Evolutionary conservation across 768 basidiomycete species (phyloP), one percentile per base, ranked within the genome.

Genomic region (Kwoniella botswanensis): DNA sequence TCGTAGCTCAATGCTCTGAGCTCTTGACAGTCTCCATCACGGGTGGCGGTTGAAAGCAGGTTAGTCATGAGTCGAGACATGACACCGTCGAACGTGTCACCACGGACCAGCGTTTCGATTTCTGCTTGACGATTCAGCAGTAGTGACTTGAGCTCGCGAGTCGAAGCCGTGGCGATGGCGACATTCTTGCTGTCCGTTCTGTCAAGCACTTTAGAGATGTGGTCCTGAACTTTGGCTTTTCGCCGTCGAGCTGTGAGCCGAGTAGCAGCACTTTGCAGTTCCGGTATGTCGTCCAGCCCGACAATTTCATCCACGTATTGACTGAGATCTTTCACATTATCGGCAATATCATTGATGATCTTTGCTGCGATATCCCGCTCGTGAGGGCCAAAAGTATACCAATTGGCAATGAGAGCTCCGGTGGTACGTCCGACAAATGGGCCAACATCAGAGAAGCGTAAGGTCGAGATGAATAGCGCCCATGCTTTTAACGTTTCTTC

Each of bases 361-460:
- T 86, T 81, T 58, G 84, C 85, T 0, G 91, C 93, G 2, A 88
- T 81, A 1, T 84, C 82, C 9, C 87, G 88, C 56, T 89, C 88
- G 12, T 81, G 75, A 0, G 84, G 64, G 17, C 88, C 87, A 55
- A 98, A 88, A 1, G 82, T 84, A 2, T 86, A 79, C 97, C 97
- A 99, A 3, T 88, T 86, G 3, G 89, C 87, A 15, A 94, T 88
- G 65, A 98, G 87, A 0, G 92, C 89, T 3, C 96, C 94, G 52
- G 90, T 92, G 0, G 93, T 96, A 4, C 92, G 88, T 3, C 94
- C 93, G 59, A 95, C 87, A 77, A 94, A 90, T 2, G 92, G 89
- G 2, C 93, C 90, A 54, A 94, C 86, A 71, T 98, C 94, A 57
- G 82, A 83, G 21, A 88, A 86, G 3, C 86, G 85, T 21, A 96